Conservation (phyloP, 23 red algal genomes). For the Gracilaria gracilis region DNA sequence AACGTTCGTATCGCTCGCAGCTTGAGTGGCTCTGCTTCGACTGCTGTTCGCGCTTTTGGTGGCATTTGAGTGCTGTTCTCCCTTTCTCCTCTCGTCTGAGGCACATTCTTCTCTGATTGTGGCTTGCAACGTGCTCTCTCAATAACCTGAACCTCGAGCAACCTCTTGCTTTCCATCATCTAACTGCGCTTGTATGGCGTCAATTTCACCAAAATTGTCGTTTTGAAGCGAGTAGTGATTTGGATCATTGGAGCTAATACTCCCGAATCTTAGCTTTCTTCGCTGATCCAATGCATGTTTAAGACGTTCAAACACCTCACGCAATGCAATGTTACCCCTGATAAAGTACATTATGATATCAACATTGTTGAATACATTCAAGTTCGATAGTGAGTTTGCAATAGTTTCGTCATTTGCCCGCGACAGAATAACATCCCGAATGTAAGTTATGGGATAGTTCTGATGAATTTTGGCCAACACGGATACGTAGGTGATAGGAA, state of each 20-base stretch:
- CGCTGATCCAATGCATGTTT: conserved; percentile 24
- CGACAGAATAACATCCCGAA: conserved; percentile 52
- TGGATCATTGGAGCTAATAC: conserved; percentile 15
- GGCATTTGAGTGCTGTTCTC: background rate
- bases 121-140: background rate
- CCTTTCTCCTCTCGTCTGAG: background rate
- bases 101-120: background rate
- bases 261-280: conserved; percentile 15
- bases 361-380: conserved; percentile 58
- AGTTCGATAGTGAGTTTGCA: conserved; percentile 21
- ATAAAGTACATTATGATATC: conserved; percentile 66
- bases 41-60: background rate
- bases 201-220: background rate
- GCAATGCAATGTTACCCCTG: conserved; percentile 20
- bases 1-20: conserved; percentile 11
- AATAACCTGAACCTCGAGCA: background rate
- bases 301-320: conserved; percentile 34
- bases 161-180: background rate
- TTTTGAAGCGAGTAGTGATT: background rate
- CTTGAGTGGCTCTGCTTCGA: conserved; percentile 17
- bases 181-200: background rate
- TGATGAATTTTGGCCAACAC: conserved; percentile 63
- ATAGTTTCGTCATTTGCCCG: conserved; percentile 41
- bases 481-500: conserved; percentile 43
- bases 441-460: conserved; percentile 63